Conservation (phyloP, 1,284 basidiomycete species). For the Pseudomicrostroma phylloplanum region DNA sequence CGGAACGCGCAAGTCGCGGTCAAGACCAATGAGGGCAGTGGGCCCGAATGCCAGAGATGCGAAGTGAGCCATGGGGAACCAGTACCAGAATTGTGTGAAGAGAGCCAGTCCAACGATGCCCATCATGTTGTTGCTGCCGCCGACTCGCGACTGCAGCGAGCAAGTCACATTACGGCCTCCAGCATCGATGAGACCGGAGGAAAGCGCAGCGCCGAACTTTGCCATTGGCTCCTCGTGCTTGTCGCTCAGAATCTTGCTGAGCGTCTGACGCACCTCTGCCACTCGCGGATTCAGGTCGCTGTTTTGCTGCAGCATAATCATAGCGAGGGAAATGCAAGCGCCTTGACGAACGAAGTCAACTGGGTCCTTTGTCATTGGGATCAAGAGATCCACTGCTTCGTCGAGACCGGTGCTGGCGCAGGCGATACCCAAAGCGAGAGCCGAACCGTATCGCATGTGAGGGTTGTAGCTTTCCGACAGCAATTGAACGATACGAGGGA, state of each 20-base stretch:
- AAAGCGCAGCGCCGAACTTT: slow-evolving; percentile 49
- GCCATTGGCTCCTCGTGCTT: slow-evolving; percentile 52
- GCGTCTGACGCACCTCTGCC: slow-evolving; percentile 37
- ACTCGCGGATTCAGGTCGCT: slow-evolving; percentile 47
- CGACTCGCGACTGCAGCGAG: slow-evolving; percentile 41
- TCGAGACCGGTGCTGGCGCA: slow-evolving; percentile 49
- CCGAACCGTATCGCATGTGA: slow-evolving; percentile 49
- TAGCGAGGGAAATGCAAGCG: slow-evolving; percentile 46
- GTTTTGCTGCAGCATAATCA: slow-evolving; percentile 50
- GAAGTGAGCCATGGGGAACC: slow-evolving; percentile 51
- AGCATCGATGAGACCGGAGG: slow-evolving; percentile 47
- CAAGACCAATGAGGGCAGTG: slow-evolving; percentile 46
- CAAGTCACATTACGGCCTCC: slow-evolving; percentile 51
- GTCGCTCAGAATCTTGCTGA: slow-evolving; percentile 46
- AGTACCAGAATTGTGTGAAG: slow-evolving; percentile 51
- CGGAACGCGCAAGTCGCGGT: slow-evolving; percentile 41
- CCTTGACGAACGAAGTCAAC: slow-evolving; percentile 51
- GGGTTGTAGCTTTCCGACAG: slow-evolving; percentile 51
- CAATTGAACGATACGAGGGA: slow-evolving; percentile 49
- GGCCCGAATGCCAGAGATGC: slow-evolving; percentile 48
- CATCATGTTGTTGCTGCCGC: slow-evolving; percentile 47
- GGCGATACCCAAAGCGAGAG: slow-evolving; percentile 49
- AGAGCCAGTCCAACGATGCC: slow-evolving; percentile 51
- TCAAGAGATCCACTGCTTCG: slow-evolving; percentile 47
- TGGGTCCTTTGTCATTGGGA: slow-evolving; percentile 50